Base-by-base conservation (phyloP, 148 eudicot species). In the Arctostaphylos glauca region DNA sequence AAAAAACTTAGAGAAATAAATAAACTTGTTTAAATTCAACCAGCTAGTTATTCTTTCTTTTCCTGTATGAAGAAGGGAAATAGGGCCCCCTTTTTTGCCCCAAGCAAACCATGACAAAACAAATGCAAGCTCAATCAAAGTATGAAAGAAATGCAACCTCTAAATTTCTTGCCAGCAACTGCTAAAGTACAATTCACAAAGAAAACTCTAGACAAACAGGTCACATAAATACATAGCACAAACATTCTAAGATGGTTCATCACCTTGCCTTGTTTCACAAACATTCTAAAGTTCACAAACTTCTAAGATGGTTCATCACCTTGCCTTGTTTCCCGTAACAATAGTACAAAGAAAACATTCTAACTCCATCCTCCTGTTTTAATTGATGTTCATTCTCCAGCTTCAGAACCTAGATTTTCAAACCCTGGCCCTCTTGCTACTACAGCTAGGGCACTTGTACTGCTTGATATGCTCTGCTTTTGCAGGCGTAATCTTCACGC, bases 401-500 rank as follows among this genome's bases (percentile, higher is more conserved):
- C 77, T 71, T 71, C 77, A 38, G 43, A 54, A 54, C 52, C 72
- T 47, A 44, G 73, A 59, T 15, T 66, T 46, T 88, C 86, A 90
- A 82, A 88, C 95, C 55, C 98, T 87, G 60, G 92, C 87, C 87
- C 94, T 88, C 90, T 95, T 95, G 89, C 19, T 87, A 81, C 91
- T 92, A 88, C 98, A 95, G 56, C 85, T 87, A n/a, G 98, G 98
- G 90, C 98, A 94, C 83, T 95, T 95, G 91, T 95, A 95, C 78
- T 93, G 97, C 88, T 95, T 93, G 86, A 95, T 95, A 83, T 91
- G 93, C 88, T 92, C 95, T 0, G 98, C 98, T 84, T 95, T 95
- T 19, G 97, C 98, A 50, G 97, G 95, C 3, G 98, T 95, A 84
- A 95, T 88, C 86, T 92, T 95, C 76, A 95, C 98, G 84, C 98